phyloP scores from a whole-genome alignment of 2,329 filamentous ascomycete species.

The Neofusicoccum cordaticola region DNA sequence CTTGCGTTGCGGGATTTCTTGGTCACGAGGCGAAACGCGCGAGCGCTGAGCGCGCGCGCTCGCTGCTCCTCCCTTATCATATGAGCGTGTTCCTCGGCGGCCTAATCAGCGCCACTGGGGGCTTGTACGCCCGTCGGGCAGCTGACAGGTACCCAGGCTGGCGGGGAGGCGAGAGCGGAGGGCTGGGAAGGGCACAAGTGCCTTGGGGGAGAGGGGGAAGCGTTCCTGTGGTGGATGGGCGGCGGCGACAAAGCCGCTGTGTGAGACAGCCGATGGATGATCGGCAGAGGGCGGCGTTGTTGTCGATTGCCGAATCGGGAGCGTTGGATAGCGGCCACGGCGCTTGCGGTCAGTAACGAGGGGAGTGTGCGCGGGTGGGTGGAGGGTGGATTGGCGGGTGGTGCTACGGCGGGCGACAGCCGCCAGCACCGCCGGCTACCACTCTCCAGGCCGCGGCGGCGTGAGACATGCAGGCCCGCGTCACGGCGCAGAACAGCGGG shows the following conservation, averaged over 20 bases:
- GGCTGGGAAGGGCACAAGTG: not conserved
- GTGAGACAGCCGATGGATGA: not conserved
- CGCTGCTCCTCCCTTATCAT: not conserved
- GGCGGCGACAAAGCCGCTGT: not conserved
- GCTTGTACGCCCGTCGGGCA: not conserved
- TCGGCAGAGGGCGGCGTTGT: not conserved
- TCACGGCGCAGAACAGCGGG: not conserved
- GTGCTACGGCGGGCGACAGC: constrained; percentile 14
- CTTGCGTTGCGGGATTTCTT: constrained; percentile 4
- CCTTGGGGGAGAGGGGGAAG: not conserved
- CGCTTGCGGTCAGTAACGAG: constrained; percentile 7
- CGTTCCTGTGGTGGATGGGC: not conserved
- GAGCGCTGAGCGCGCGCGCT: not conserved
- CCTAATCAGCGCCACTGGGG: not conserved
- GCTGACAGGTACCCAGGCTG: not conserved
- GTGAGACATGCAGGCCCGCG: not conserved
- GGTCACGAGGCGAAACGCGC: constrained; percentile 4
- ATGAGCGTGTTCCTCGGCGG: not conserved
- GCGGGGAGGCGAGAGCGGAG: not conserved
- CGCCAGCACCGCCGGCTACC: constrained; percentile 3
- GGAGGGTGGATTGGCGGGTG: not conserved
- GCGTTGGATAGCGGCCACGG: constrained; percentile 1
- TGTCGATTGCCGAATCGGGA: constrained; percentile 10
- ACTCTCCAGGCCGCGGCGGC: not conserved
- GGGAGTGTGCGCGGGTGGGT: not conserved